Evolutionary conservation across 164 flowering plant genomes (phyloP).

Genomic region (grape (Vitis vinifera)): DNA sequence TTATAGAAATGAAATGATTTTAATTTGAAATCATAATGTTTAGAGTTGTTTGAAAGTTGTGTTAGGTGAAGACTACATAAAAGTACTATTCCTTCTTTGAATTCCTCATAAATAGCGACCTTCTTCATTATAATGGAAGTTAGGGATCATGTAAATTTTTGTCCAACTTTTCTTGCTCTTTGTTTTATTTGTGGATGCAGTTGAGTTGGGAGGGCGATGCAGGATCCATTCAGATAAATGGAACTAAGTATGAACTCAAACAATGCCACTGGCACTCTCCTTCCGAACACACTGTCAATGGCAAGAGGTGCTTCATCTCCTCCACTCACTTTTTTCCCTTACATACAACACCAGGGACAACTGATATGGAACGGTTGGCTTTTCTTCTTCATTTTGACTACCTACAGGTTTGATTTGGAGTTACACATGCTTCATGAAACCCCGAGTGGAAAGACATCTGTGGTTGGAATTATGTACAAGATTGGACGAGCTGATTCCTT

Average conservation of each 20-base stretch:
- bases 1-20: too few relatives aligned
- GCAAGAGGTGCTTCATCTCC: conserved; percentile 23
- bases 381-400: neutral
- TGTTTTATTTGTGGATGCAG: conserved; percentile 24
- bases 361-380: neutral
- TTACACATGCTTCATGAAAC: conserved; percentile 61
- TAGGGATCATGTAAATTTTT: neutral
- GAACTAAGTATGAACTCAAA: conserved; percentile 30
- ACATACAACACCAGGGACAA: neutral
- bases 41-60: too few relatives aligned
- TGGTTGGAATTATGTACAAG: conserved; percentile 52
- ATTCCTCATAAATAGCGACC: neutral
- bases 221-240: conserved; percentile 36
- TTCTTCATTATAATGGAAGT: too few relatives aligned
- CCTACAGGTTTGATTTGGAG: conserved; percentile 44
- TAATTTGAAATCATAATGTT: too few relatives aligned
- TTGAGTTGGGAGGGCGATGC: conserved; percentile 37
- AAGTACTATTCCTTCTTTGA: neutral
- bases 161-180: neutral
- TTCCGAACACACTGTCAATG: conserved; percentile 57
- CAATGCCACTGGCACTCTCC: conserved; percentile 67
- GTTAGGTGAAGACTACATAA: too few relatives aligned
- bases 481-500: conserved; percentile 56
- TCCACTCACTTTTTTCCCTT: neutral
- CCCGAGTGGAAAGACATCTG: conserved; percentile 34